These are phyloP conservation scores for Colletotrichum scovillei DNA, from an alignment of 2,329 filamentous ascomycete species.

Conservation along the genomic window DNA sequence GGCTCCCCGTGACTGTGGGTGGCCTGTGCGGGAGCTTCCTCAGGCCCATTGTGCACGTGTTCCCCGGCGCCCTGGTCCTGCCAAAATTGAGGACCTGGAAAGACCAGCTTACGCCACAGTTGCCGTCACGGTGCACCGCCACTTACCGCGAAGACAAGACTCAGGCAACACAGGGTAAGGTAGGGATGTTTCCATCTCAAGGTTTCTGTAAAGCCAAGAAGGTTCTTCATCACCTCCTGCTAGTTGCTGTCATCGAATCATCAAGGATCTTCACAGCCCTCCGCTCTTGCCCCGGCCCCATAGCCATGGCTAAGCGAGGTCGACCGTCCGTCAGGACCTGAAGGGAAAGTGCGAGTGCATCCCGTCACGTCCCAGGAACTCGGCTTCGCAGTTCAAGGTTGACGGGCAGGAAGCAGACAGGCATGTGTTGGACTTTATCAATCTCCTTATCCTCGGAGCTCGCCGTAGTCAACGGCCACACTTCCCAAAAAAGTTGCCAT, in stretches of 20 bases:
- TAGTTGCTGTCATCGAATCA: background rate
- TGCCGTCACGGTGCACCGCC: constrained; percentile 14
- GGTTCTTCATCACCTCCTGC: background rate
- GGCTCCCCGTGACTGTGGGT: constrained; percentile 11
- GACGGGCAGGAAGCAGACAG: background rate
- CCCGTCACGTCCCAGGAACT: background rate
- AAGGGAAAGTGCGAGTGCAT: background rate
- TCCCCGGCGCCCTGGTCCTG: background rate
- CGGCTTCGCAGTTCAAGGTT: no score
- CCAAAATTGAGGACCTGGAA: background rate
- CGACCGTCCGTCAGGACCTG: background rate
- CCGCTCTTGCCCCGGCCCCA: background rate
- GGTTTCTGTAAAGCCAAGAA: background rate
- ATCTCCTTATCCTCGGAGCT: constrained; percentile 10
- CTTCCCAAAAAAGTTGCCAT: constrained; percentile 25
- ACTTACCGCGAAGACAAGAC: background rate
- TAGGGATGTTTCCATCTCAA: background rate
- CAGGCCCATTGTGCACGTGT: constrained; percentile 26
- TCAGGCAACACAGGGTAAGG: no score
- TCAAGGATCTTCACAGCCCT: background rate
- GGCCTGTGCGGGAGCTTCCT: constrained; percentile 24
- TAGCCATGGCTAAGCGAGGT: background rate
- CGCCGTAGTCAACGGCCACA: constrained; percentile 14
- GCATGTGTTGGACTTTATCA: background rate
- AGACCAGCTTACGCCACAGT: constrained; percentile 17